These are phyloP conservation scores for Primulina tabacum DNA, from an alignment of 257 asterid genomes.

Conservation along the genomic window DNA sequence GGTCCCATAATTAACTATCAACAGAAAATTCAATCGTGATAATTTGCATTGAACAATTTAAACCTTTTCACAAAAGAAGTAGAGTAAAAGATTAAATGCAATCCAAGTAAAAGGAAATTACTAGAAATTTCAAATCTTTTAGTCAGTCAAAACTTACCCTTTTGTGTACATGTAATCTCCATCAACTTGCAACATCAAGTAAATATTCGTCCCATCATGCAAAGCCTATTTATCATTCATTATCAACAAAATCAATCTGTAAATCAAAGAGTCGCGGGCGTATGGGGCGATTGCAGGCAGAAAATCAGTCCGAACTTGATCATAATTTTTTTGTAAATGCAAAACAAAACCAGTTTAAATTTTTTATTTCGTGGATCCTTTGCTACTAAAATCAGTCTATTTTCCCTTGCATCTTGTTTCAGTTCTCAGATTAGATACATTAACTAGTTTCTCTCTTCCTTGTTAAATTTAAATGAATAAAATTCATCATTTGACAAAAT, in stretches of 20 bases:
- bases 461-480: too few species aligned
- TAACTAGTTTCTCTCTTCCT: too few species aligned
- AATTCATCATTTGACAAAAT: background rate
- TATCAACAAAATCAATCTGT: conserved; percentile 14
- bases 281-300: too few species aligned
- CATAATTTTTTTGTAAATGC: too few species aligned
- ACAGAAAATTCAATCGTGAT: background rate
- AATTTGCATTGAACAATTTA: background rate
- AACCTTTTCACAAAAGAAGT: conserved; percentile 6
- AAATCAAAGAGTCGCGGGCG: background rate
- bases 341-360: too few species aligned
- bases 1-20: background rate
- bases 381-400: too few species aligned
- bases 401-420: too few species aligned
- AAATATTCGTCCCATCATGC: conserved; percentile 75
- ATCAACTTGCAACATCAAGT: conserved; percentile 74
- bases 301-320: too few species aligned
- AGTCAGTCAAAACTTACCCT: conserved; percentile 48
- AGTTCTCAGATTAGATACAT: too few species aligned
- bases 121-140: conserved; percentile 3
- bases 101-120: background rate
- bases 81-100: conserved; percentile 1
- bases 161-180: conserved; percentile 66
- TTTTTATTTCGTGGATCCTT: too few species aligned
- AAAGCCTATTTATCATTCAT: conserved; percentile 48